Evolutionary conservation across 176 grass and related monocot species (phyloP), one percentile per base, ranked within the genome.

Genomic region (Carex littledalei): DNA sequence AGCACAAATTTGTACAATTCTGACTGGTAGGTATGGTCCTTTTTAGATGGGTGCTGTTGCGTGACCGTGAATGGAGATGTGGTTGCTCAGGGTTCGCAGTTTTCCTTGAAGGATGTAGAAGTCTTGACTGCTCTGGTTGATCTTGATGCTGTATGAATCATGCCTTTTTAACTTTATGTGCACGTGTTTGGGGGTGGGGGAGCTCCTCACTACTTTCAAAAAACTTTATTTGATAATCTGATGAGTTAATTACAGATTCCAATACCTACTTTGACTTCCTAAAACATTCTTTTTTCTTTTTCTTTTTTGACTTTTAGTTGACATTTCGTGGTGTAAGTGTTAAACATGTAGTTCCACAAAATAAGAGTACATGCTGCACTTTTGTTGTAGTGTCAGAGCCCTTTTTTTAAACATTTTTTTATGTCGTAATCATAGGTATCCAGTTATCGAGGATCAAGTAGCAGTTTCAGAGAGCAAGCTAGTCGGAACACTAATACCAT

Each of bases 61-160:
- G 87, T 98, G 87, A 91, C 89, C 14, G 92, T 98, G 6, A 98
- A 98, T 22, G 95, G 93, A 24, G 95, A 98, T 71, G 87, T 98
- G 55, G 87, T 98, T 86, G 91, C 91, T n/a, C 93, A 94, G 58
- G 95, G 95, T 85, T 98, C 95, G 11, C 95, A 98, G 69, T 98
- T 98, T 84, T 98, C 95, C 3, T 88, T 98, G 81, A 98, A 93
- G 80, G 95, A 98, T 88, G 91, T 98, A 77, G 95, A 98, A 92
- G 91, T 98, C 63, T 86, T 93, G 86, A 85, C 88, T 87, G 95
- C 93, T 84, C 67, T 91, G 70, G 90, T 98, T 71, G 95, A 98
- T 90, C 91, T 98, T 77, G 95, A 98, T 88, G 93, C 89, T 66
- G 93, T 98, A 89, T 89, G 91, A 81, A 79, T 47, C 20, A 63